A percentile compares a stretch with the other conserved stretches of the same genome.
phyloP scores from a whole-genome alignment of 2,329 filamentous ascomycete genomes.

The Fusarium burgessii region DNA sequence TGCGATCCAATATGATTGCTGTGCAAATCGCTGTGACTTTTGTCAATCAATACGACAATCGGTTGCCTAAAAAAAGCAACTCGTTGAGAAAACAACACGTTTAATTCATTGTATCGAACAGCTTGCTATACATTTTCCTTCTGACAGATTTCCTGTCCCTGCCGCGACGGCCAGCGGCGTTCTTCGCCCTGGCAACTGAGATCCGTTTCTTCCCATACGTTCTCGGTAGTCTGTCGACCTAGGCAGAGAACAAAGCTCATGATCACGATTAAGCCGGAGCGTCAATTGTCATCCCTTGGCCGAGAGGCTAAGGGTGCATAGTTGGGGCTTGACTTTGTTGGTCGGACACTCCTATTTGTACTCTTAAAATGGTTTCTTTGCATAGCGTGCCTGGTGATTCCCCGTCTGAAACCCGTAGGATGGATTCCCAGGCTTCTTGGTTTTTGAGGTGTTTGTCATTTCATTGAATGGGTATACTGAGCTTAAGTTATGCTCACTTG shows the following conservation, averaged over 20 bases:
- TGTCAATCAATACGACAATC: background rate
- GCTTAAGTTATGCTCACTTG: constrained; percentile 68
- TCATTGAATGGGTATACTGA: constrained; percentile 10
- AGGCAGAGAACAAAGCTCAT: constrained; percentile 78
- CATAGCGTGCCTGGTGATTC: constrained; percentile 15
- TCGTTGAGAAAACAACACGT: constrained; percentile 1
- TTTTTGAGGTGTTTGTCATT: constrained; percentile 7
- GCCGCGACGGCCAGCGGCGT: constrained; percentile 67
- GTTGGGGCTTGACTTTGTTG: constrained; percentile 97
- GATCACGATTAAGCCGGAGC: constrained; percentile 99
- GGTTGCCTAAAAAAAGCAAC: background rate
- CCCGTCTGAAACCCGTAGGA: background rate
- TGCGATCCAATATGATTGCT: constrained; percentile 1
- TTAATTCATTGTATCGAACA: constrained; percentile 19
- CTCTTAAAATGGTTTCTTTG: constrained; percentile 17
- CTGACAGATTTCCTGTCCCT: constrained; percentile 42
- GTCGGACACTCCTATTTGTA: constrained; percentile 70
- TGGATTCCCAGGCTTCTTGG: background rate
- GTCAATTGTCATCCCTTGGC: constrained; percentile 82
- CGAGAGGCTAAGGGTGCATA: constrained; percentile 87
- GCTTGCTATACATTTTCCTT: constrained; percentile 21
- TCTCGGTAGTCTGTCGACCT: constrained; percentile 82
- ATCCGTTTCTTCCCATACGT: constrained; percentile 69
- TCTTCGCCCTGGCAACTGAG: constrained; percentile 71
- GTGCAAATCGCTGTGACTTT: background rate